Evolutionary conservation across 2,329 filamentous ascomycete species (phyloP).

Genomic region (Aaosphaeria pasadenensis): DNA sequence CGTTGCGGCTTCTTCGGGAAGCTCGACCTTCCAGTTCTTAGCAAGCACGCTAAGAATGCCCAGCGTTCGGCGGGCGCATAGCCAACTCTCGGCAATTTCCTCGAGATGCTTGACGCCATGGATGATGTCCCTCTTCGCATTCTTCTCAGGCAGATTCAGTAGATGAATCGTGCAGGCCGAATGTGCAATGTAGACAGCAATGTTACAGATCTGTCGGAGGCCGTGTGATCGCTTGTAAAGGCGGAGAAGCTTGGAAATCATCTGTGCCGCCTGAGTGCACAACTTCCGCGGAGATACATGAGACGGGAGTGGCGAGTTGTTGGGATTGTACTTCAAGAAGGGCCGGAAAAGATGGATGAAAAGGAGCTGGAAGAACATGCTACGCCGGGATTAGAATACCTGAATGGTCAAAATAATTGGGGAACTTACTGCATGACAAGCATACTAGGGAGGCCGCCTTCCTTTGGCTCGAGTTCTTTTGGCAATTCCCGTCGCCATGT

Average conservation of each 20-base stretch:
- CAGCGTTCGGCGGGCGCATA: slow-evolving; percentile 80
- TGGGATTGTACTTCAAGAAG: slow-evolving; percentile 84
- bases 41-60: slow-evolving; percentile 81
- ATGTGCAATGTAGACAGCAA: slow-evolving; percentile 92
- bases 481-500: slow-evolving; percentile 84
- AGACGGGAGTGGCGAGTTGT: slow-evolving; percentile 75
- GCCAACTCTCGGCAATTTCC: slow-evolving; percentile 94
- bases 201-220: slow-evolving; percentile 90
- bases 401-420: not conserved
- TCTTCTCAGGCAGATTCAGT: slow-evolving; percentile 89
- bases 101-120: slow-evolving; percentile 90
- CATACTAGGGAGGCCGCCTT: slow-evolving; percentile 84
- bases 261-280: slow-evolving; percentile 83
- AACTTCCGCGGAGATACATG: slow-evolving; percentile 89
- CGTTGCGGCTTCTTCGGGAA: slow-evolving; percentile 77
- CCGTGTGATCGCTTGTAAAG: slow-evolving; percentile 92
- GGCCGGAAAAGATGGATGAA: slow-evolving; percentile 95
- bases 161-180: slow-evolving; percentile 93
- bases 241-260: slow-evolving; percentile 90
- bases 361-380: slow-evolving; percentile 96
- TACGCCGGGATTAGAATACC: slow-evolving; percentile 40
- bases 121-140: slow-evolving; percentile 81
- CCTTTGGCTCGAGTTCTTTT: slow-evolving; percentile 81
- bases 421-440: slow-evolving; percentile 77
- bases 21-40: slow-evolving; percentile 82